Percentiles rank a stretch among this genome's conserved stretches.
These are phyloP conservation scores for Incumbomyces delicatus DNA, from an alignment of 2,329 filamentous ascomycete species.

Conservation along the genomic window DNA sequence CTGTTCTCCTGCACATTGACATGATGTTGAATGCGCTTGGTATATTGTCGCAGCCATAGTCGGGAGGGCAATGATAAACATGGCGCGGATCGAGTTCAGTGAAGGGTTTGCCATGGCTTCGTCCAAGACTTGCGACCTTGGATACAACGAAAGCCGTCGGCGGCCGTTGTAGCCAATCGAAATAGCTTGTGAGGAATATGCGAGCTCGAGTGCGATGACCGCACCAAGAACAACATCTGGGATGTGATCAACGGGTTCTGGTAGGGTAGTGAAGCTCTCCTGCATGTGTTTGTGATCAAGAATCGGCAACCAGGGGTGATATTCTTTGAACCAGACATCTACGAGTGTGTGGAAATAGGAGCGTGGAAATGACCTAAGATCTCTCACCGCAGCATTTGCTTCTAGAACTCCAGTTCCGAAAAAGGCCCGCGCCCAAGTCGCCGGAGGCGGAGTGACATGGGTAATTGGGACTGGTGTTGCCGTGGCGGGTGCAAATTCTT, in stretches of 20 bases:
- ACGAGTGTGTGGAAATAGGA: conserved; percentile 21
- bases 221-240: conserved; percentile 18
- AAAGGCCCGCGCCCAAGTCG: no score
- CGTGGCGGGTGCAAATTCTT: no score
- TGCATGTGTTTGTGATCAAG: conserved; percentile 19
- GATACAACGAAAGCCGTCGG: conserved; percentile 14
- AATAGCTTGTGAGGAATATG: conserved; percentile 20
- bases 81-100: conserved; percentile 16
- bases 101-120: conserved; percentile 19
- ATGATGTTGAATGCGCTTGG: conserved; percentile 19
- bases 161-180: conserved; percentile 19
- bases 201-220: conserved; percentile 17
- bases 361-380: conserved; percentile 15
- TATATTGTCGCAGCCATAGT: conserved; percentile 20
- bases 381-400: conserved; percentile 15
- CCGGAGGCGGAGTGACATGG: no score
- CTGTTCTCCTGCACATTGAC: conserved; percentile 18
- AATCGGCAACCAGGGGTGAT: conserved; percentile 30
- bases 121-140: conserved; percentile 16
- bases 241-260: conserved; percentile 14
- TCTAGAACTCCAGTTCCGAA: conserved; percentile 1
- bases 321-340: conserved; percentile 28
- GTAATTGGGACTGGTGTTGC: no score
- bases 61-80: conserved; percentile 18
- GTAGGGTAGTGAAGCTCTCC: conserved; percentile 11